Evolutionary conservation across 1,284 basidiomycete genomes (phyloP), one percentile per base, ranked within the genome.

Genomic region (Tilletia horrida): DNA sequence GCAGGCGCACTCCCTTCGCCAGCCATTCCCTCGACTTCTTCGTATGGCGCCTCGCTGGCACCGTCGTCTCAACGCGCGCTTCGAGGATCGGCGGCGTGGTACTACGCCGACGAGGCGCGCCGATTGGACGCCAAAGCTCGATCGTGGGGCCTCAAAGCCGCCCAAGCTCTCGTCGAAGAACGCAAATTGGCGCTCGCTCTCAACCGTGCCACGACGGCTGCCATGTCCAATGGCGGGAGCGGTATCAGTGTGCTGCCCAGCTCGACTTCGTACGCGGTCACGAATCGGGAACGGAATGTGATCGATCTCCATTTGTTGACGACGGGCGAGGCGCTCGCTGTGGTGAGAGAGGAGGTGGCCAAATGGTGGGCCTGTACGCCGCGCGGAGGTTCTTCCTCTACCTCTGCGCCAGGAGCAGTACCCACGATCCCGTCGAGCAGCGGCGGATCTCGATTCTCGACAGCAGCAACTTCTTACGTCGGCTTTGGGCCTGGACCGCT

Each of bases 231-330:
- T 25, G 50, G 21, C 3, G 50, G 45, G 35, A 2, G 65, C 69
- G 31, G 73, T 59, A n/a, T n/a, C n/a, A n/a, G n/a, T n/a, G n/a
- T 48, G 35, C 35, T 40, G 35, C 35, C 35, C 35, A 40, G 35
- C 45, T 48, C 45, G 7, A n/a, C 45, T 6, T 48, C 45, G 45
- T 48, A 18, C 6, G 4, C 45, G 16, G 52, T 31, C 14, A 35
- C 25, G 1, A 59, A 40, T 13, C 18, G 27, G 55, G 55, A 59
- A 29, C 55, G 55, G 29, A 70, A 77, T 50, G 73, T 71, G 0
- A 75, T 83, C 44, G 82, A 83, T 55, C 68, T 83, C 29, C 82
- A 83, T 65, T 76, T 78, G 14, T 68, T 83, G 18, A 82, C 77
- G 23, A 74, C 83, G 29, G 73, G 79, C 61, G 81, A 83, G 45